A percentile compares a stretch with the other conserved stretches of the same genome.
Evolutionary conservation across 257 asterid genomes (phyloP).

Genomic region (Solanum rostratum): DNA sequence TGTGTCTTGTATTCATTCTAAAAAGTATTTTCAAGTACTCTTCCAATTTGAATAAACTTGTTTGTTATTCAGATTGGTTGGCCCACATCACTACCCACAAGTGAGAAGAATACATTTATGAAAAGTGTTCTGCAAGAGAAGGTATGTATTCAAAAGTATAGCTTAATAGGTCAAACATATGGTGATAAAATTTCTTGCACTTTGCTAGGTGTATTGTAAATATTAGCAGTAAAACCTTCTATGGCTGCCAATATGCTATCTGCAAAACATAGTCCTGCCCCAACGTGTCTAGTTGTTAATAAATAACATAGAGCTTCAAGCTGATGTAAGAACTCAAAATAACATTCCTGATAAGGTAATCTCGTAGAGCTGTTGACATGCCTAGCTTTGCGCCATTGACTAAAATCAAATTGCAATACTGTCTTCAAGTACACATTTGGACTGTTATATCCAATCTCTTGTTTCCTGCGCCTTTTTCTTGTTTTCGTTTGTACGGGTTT

Average conservation of each 20-base stretch:
- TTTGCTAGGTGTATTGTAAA: not conserved
- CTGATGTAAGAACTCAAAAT: not conserved
- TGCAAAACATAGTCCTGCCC: not conserved
- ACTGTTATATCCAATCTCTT: not conserved
- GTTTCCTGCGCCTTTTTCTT: not conserved
- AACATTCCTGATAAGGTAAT: not conserved
- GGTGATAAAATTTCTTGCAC: not conserved
- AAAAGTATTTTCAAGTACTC: not conserved
- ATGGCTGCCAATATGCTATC: not conserved
- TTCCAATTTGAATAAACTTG: not conserved
- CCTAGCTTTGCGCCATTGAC: not conserved
- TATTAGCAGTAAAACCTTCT: not conserved
- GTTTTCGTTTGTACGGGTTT: not conserved
- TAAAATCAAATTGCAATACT: not conserved
- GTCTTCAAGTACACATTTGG: not conserved
- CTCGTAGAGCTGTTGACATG: not conserved
- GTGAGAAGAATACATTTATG: constrained; percentile 64
- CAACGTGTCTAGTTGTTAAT: not conserved
- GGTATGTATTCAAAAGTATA: constrained; percentile 24
- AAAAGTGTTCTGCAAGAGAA: constrained; percentile 72
- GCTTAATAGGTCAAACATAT: not conserved
- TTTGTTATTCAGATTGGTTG: constrained; percentile 72
- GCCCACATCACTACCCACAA: constrained; percentile 94
- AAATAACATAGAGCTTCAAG: not conserved
- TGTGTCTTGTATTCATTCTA: not conserved